A percentile compares a stretch with the other conserved stretches of the same genome.
Conservation (phyloP, 2,329 filamentous ascomycete genomes). For the Trichophyton rubrum region DNA sequence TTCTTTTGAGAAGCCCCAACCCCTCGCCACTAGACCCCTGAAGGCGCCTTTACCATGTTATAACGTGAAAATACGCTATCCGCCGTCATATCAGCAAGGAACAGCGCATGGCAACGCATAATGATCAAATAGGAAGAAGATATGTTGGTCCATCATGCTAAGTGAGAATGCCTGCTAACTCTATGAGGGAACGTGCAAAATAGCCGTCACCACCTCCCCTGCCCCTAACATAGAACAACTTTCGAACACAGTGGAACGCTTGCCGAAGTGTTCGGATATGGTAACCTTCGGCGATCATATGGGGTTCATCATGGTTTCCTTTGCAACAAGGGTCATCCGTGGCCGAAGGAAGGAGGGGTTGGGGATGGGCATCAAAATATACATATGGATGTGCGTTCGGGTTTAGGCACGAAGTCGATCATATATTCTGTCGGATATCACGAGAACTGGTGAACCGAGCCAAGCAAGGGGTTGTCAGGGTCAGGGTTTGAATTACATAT, state of each 20-base stretch:
- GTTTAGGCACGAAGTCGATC: background rate
- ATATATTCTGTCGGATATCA: background rate
- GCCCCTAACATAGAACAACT: background rate
- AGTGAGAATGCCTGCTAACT: too few species aligned
- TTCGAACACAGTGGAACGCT: background rate
- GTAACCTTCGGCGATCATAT: background rate
- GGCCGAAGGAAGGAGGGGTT: background rate
- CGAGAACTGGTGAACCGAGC: slow-evolving; percentile 3
- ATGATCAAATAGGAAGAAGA: too few species aligned
- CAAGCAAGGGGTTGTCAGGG: background rate
- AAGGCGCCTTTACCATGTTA: background rate
- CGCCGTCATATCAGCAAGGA: background rate
- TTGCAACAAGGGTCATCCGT: background rate
- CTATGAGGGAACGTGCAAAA: background rate
- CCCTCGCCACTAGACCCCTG: background rate
- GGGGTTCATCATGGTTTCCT: background rate
- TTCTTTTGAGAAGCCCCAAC: background rate
- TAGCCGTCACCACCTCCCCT: background rate
- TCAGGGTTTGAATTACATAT: background rate
- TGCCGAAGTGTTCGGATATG: background rate
- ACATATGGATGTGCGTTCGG: background rate
- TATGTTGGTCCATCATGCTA: too few species aligned
- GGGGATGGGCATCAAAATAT: background rate
- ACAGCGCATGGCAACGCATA: background rate
- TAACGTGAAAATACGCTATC: background rate